Evolutionary conservation across 2,329 filamentous ascomycete species (phyloP).

Genomic region (Paraphaeosphaeria minitans): DNA sequence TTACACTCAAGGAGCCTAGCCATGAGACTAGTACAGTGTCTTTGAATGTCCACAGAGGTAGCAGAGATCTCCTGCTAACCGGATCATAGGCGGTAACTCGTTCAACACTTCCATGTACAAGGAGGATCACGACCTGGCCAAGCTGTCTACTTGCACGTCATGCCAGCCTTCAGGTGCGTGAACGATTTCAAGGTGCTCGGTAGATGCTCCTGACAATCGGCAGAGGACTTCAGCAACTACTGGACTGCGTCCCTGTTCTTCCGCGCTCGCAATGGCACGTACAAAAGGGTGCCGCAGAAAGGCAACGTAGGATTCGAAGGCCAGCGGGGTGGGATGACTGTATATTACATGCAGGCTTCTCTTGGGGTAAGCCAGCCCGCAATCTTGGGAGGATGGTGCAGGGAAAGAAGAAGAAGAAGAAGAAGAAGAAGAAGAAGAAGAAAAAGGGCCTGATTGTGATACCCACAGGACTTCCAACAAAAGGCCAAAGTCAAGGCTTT

Average conservation of each 20-base stretch:
- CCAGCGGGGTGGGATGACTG: slow-evolving; percentile 32
- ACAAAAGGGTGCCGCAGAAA: slow-evolving; percentile 31
- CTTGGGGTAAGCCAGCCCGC: slow-evolving; percentile 15
- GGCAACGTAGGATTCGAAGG: slow-evolving; percentile 35
- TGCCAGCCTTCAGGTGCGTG: slow-evolving; percentile 28
- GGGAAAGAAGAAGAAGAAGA: too few species aligned
- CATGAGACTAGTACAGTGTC: too few species aligned
- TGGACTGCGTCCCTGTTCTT: slow-evolving; percentile 36
- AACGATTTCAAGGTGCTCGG: slow-evolving; percentile 17
- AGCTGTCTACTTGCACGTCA: slow-evolving; percentile 32
- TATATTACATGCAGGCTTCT: slow-evolving; percentile 38
- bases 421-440: too few species aligned
- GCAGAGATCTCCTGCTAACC: slow-evolving; percentile 9
- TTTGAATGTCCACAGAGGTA: too few species aligned
- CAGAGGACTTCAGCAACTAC: slow-evolving; percentile 30
- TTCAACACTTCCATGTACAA: slow-evolving; percentile 31
- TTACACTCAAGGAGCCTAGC: too few species aligned
- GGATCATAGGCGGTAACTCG: slow-evolving; percentile 36
- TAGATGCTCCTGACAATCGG: neutral
- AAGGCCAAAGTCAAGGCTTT: slow-evolving; percentile 51
- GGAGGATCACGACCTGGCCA: slow-evolving; percentile 24
- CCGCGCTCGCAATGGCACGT: slow-evolving; percentile 31
- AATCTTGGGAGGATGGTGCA: too few species aligned
- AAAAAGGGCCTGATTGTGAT: neutral
- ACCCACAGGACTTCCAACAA: slow-evolving; percentile 23